Base-by-base conservation (phyloP, 179 eudicot species). In the Nepenthes alata region DNA sequence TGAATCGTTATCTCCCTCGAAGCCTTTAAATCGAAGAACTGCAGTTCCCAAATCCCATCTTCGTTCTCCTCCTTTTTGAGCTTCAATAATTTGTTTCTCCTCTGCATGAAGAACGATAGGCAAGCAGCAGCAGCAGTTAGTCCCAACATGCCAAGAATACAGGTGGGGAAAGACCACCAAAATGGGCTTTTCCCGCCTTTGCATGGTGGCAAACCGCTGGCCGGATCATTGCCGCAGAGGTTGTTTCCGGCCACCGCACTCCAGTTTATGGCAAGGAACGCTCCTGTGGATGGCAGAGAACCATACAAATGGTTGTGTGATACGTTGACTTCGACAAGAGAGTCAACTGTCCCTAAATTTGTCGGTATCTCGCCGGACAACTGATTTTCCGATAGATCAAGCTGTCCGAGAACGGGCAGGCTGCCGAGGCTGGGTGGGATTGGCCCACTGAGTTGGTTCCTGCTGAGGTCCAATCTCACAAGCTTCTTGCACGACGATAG, bases 331-430 rank as follows among this genome's bases (percentile, higher is more conserved):
- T 77, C 74, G 50, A 86, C 82, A 47, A 91, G 80, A 8, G 97
- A 91, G n/a, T 84, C 81, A 6, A 72, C 70, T 3, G 49, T 53
- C 0, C 95, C 97, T 41, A 91, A 66, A 41, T 74, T 75, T 3
- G 15, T 36, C 2, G 97, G 91, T 13, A 91, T 76, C 62, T 79
- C 72, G 16, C 97, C 97, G 10, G 83, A 67, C 2, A 91, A 69
- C 15, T 70, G 80, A 37, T 91, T 91, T 6, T 62, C 72, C 2
- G 97, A 91, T 50, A 91, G 66, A 70, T 91, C 97, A 9, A 91
- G 77, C 62, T 75, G 83, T 11, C 97, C 87, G 2, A 91, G 77
- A 35, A 88, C 95, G 3, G 88, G 95, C 85, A 91, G 73, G 61
- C 63, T 76, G 7, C 85, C 80, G 35, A 89, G 60, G 16, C 74